A percentile compares a stretch with the other conserved stretches of the same genome.
Evolutionary conservation across 768 basidiomycete genomes (phyloP).

Genomic region (Sutorius australiensis): DNA sequence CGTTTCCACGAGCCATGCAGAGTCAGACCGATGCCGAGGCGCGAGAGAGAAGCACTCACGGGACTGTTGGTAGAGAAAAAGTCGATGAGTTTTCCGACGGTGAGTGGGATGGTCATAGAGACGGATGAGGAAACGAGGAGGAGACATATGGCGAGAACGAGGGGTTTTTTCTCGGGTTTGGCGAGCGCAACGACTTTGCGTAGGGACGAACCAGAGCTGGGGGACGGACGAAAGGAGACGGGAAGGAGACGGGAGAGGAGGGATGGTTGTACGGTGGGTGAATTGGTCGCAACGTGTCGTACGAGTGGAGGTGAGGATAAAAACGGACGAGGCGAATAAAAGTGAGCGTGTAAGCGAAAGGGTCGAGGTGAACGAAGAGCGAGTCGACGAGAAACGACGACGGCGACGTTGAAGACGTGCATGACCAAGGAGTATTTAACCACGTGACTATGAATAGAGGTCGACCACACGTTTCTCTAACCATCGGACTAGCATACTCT

Average conservation of each 20-base stretch:
- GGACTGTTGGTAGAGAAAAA: slow-evolving; percentile 74
- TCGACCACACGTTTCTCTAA: slow-evolving; percentile 51
- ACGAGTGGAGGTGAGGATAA: background rate
- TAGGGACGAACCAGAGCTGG: slow-evolving; percentile 57
- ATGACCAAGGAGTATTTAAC: background rate
- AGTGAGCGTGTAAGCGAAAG: background rate
- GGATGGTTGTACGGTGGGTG: slow-evolving; percentile 2
- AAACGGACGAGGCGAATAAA: background rate
- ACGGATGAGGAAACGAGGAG: slow-evolving; percentile 86
- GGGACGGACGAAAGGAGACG: slow-evolving; percentile 32
- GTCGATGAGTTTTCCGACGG: slow-evolving; percentile 91
- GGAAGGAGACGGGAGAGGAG: slow-evolving; percentile 30
- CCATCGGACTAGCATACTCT: slow-evolving; percentile 59
- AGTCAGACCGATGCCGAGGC: background rate
- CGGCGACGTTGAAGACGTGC: background rate
- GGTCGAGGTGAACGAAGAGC: background rate
- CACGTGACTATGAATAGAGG: slow-evolving; percentile 11
- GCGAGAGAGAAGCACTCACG: slow-evolving; percentile 36
- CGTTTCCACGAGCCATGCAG: background rate
- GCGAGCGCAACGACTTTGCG: slow-evolving; percentile 76
- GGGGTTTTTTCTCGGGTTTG: slow-evolving; percentile 74
- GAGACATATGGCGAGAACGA: slow-evolving; percentile 72
- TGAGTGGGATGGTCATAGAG: slow-evolving; percentile 89
- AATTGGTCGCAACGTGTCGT: slow-evolving; percentile 12
- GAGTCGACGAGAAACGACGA: background rate